Base-by-base conservation (phyloP, 768 basidiomycete species). In the Mycena olivaceomarginata region DNA sequence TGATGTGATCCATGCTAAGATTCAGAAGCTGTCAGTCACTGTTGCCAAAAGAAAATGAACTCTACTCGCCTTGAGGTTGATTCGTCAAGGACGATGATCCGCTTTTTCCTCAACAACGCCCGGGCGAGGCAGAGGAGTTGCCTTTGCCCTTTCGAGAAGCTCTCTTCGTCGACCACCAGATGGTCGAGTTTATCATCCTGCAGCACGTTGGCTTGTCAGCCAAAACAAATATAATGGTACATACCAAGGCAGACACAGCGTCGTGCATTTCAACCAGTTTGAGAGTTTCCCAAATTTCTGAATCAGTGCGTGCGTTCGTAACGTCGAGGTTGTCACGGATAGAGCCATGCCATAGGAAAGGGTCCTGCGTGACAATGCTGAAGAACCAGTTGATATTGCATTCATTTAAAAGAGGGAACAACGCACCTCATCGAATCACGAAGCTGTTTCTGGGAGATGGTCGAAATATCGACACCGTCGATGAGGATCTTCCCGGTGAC, bases 311-410 rank as follows among this genome's bases (percentile, higher is more conserved):
- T 60, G 25, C 71, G 53, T 65, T 68, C 4, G 40, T 68, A 6
- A 77, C 39, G 45, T 77, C 76, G 9, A 77, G 62, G 56, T 77
- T 77, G 25, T 77, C 76, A 25, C 76, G 76, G 22, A 77, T 69
- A 11, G 71, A 68, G 16, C 76, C 76, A 51, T 77, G 76, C 76
- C 76, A 77, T 13, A 77, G 67, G 76, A 77, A 77, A 43, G 76
- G 76, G 53, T 77, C 76, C 25, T 77, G 76, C 0, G 76, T 77
- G 51, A 77, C 76, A 16, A 77, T 77, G 13, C 76, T 77, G n/a
- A 62, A 22, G 15, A 31, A 31, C 2, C 31, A 4, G 31, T 31
- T 31, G 31, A 31, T 31, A 31, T 31, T 31, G 31, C 31, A 31
- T 31, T 31, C 31, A 31, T 31, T 31, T 31, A 31, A 31, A 31